Percentiles rank a stretch among this genome's conserved stretches.
These are phyloP conservation scores for Tulasnella sp. DNA, from an alignment of 768 basidiomycete genomes.

Conservation along the genomic window DNA sequence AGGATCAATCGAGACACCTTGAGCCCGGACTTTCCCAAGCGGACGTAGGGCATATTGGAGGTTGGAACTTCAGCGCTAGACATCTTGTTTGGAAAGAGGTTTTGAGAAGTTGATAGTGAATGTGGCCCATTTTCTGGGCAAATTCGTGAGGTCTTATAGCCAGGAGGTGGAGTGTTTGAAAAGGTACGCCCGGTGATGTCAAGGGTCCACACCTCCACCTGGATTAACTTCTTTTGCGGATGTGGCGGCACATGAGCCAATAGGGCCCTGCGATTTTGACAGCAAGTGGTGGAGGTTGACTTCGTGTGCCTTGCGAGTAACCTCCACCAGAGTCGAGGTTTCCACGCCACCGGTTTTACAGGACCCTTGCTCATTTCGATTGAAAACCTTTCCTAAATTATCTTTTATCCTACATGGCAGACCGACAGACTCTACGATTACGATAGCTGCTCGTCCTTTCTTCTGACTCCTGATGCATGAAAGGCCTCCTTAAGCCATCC, in stretches of 20 bases:
- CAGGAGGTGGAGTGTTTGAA: background rate
- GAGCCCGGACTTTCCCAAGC: background rate
- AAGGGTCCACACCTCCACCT: background rate
- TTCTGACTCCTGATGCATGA: too few relatives aligned
- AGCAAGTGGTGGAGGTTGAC: too few relatives aligned
- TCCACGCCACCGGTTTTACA: too few relatives aligned
- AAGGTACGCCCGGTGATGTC: background rate
- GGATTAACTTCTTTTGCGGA: background rate
- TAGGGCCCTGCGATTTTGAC: too few relatives aligned
- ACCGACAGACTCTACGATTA: too few relatives aligned
- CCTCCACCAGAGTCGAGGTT: too few relatives aligned
- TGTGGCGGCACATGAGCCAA: background rate
- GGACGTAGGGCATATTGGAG: background rate
- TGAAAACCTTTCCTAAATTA: too few relatives aligned
- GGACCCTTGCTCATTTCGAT: too few relatives aligned
- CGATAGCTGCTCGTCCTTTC: too few relatives aligned
- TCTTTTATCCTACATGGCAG: too few relatives aligned
- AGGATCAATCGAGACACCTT: constrained; percentile 4
- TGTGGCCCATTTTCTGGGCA: background rate
- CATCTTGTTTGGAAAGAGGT: background rate
- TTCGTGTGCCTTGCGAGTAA: too few relatives aligned
- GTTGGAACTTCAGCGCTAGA: background rate
- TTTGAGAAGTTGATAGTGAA: background rate
- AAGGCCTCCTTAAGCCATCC: constrained; percentile 30
- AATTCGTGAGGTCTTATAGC: background rate